phyloP scores from a whole-genome alignment of 1,284 basidiomycete species.

The Rhodotorula glutinis region DNA sequence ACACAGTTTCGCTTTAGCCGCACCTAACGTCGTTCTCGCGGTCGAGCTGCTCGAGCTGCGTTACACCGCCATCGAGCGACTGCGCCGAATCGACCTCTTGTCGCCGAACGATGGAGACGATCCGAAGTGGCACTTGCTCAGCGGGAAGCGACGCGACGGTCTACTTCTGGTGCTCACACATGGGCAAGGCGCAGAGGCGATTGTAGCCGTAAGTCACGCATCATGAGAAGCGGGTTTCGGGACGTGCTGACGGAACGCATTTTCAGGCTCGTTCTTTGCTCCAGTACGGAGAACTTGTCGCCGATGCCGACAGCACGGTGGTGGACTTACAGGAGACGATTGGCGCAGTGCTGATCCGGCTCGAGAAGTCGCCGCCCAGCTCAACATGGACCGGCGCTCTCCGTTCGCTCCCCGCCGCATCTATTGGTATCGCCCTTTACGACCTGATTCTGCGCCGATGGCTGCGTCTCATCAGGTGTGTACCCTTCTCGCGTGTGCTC shows the following conservation, averaged over 20 bases:
- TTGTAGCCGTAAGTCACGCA: slow-evolving; percentile 12
- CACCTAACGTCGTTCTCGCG: neutral
- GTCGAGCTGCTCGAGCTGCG: slow-evolving; percentile 24
- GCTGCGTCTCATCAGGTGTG: slow-evolving; percentile 29
- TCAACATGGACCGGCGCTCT: no score
- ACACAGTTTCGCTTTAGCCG: neutral
- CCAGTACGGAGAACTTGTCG: slow-evolving; percentile 14
- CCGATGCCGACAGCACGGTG: neutral
- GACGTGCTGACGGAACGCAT: neutral
- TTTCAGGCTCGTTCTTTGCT: slow-evolving; percentile 19
- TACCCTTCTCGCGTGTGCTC: neutral
- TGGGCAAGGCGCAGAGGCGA: slow-evolving; percentile 5
- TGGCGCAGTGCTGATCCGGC: slow-evolving; percentile 5
- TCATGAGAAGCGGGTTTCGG: neutral
- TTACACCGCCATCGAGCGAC: slow-evolving; percentile 17
- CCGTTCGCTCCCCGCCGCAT: neutral
- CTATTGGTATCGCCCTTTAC: slow-evolving; percentile 33
- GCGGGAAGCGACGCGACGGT: slow-evolving; percentile 5
- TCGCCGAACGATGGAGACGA: neutral
- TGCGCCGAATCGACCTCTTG: slow-evolving; percentile 1
- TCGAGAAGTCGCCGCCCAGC: neutral
- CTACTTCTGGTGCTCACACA: slow-evolving; percentile 10
- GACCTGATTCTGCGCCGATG: slow-evolving; percentile 23
- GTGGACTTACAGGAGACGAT: neutral
- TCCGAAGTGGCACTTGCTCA: slow-evolving; percentile 7